Base-by-base conservation (phyloP, 2,329 filamentous ascomycete species). In the Cordyceps pruinosa region DNA sequence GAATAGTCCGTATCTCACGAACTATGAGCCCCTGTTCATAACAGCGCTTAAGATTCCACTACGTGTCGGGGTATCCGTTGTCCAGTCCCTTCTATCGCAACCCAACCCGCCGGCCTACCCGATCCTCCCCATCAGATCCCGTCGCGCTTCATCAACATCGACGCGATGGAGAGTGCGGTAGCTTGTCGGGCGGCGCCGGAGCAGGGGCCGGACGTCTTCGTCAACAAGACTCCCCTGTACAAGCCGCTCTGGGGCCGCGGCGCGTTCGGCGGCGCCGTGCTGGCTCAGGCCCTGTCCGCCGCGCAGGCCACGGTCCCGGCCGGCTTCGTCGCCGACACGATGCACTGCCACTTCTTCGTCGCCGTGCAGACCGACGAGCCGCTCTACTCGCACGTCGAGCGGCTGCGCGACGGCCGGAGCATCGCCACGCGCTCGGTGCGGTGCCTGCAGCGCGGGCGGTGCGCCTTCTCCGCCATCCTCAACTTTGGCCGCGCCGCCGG, bases 321-420 rank as follows among this genome's bases (percentile, higher is more conserved):
- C 17, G 45, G 30, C 26, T 51, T 50, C 21, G 26, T 57, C 37
- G 54, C 39, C 17, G 54, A 57, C 46, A 57, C 46, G 6, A 57
- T 57, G 54, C 54, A 57, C 30, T 57, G 54, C 47, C 54, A 57
- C 54, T 57, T 57, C 46, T 50, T 57, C 54, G 17, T 50, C 46
- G 54, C 46, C 35, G 54, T 51, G 45, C 34, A 28, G 30, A n/a
- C 25, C 4, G 35, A 57, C 37, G 37, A 9, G 46, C 54, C 54
- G 21, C 37, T 57, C 4, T 45, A 34, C 30, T 44, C 35, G 23
- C 46, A 44, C 54, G 54, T 57, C 37, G 54, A 57, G 54, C 45
- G 54, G 8, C 19, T 57, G 10, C 54, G 54, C 28, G 47, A 57
- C 44, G 54, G 54, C 19, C 19, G 19, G 2, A 56, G 45, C 54